These are phyloP conservation scores for Immersiella caudata DNA, from an alignment of 495 filamentous ascomycete genomes.

Conservation along the genomic window DNA sequence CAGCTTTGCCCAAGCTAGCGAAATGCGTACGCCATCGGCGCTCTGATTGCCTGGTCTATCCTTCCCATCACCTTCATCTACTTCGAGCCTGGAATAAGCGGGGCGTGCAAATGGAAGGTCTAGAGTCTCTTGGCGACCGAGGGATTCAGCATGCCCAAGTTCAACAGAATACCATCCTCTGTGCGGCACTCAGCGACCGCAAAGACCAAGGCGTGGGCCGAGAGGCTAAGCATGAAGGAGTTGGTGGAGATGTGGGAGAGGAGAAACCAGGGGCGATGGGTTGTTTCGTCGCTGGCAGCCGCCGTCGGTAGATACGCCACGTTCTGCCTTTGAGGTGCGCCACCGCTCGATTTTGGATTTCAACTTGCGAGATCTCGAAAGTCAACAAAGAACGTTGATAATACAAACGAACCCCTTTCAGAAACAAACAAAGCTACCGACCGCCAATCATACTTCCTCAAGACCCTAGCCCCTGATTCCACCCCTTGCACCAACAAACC, in stretches of 20 bases:
- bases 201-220: slow-evolving; percentile 21
- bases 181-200: slow-evolving; percentile 19
- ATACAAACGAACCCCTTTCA: too few species aligned
- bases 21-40: slow-evolving; percentile 7
- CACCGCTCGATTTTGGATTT: not conserved
- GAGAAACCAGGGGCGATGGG: slow-evolving; percentile 24
- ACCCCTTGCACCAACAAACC: not conserved
- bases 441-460: too few species aligned
- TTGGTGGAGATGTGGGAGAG: slow-evolving; percentile 23
- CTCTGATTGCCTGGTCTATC: slow-evolving; percentile 6
- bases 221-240: slow-evolving; percentile 13
- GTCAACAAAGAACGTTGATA: not conserved
- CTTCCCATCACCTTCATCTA: slow-evolving; percentile 26
- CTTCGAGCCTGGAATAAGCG: slow-evolving; percentile 32
- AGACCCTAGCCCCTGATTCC: not conserved
- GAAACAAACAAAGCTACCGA: too few species aligned
- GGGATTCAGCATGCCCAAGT: slow-evolving; percentile 8
- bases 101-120: slow-evolving; percentile 33
- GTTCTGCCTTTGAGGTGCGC: not conserved
- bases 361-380: too few species aligned
- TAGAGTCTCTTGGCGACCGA: slow-evolving; percentile 14
- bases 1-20: not conserved
- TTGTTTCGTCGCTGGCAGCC: slow-evolving; percentile 14
- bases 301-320: slow-evolving; percentile 18
- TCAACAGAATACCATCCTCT: slow-evolving; percentile 7